Percentiles rank a stretch among this genome's conserved stretches.
These are phyloP conservation scores for Pyracantha coccinea DNA, from an alignment of 331 rosid species.

Conservation along the genomic window DNA sequence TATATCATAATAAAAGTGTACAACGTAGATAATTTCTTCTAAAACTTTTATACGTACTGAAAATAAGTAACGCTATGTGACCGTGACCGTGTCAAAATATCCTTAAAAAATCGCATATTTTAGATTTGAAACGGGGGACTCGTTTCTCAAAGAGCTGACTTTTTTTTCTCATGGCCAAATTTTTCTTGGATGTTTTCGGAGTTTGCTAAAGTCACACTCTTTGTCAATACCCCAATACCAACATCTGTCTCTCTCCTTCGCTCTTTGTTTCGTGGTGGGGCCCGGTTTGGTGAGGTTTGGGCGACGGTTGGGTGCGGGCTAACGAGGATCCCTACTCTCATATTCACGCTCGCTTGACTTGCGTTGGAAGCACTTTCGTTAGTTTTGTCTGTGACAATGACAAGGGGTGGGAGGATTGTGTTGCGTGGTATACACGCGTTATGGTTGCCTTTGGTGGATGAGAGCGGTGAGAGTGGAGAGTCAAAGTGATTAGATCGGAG, in stretches of 20 bases:
- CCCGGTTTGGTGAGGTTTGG: background rate
- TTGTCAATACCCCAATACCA: conserved; percentile 37
- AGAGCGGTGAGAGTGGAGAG: background rate
- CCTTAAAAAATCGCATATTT: no score
- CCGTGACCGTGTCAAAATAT: no score
- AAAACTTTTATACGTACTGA: no score
- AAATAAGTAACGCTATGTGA: no score
- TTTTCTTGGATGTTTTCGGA: conserved; percentile 6
- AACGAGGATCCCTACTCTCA: background rate
- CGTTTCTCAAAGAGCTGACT: conserved; percentile 28
- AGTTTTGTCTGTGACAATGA: background rate
- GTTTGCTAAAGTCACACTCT: background rate
- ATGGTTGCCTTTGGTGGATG: background rate
- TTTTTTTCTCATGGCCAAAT: background rate
- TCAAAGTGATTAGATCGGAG: background rate
- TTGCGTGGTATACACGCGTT: conserved; percentile 1
- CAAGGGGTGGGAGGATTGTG: background rate
- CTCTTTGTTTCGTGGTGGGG: background rate
- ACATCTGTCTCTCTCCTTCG: conserved; percentile 16
- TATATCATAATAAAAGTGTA: no score
- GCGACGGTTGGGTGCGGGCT: conserved; percentile 15
- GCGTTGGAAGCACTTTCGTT: background rate
- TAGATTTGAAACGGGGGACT: background rate
- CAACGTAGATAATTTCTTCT: no score
- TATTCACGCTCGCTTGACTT: background rate